These are phyloP conservation scores for Saposhnikovia divaricata DNA, from an alignment of 129 eudicot species.

Conservation along the genomic window DNA sequence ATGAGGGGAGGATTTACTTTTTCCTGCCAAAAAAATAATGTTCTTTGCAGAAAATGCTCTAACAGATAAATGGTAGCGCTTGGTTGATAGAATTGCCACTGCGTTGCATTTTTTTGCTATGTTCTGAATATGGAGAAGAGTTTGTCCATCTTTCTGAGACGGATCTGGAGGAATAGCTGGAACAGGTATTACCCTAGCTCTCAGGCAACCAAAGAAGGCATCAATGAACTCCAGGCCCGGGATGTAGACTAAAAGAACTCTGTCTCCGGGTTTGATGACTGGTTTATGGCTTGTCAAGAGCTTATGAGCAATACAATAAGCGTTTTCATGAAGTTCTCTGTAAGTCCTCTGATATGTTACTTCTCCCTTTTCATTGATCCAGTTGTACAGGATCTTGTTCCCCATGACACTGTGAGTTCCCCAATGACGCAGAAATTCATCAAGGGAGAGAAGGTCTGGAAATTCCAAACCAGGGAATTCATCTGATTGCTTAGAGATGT, in stretches of 20 bases:
- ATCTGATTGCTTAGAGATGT: constrained; percentile 24
- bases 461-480: constrained; percentile 32
- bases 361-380: constrained; percentile 42
- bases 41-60: constrained; percentile 33
- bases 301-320: constrained; percentile 27
- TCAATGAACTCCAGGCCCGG: constrained; percentile 45
- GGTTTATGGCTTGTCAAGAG: constrained; percentile 34
- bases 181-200: constrained; percentile 40
- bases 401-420: constrained; percentile 23
- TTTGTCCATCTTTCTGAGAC: constrained; percentile 34
- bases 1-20: constrained; percentile 20
- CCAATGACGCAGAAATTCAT: constrained; percentile 36
- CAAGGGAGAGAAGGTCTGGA: constrained; percentile 28
- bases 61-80: constrained; percentile 30
- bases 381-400: constrained; percentile 31
- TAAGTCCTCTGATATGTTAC: constrained; percentile 21
- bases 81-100: constrained; percentile 37
- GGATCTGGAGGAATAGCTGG: constrained; percentile 52
- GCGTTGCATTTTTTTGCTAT: constrained; percentile 36
- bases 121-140: constrained; percentile 38
- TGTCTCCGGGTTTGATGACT: constrained; percentile 31
- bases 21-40: constrained; percentile 22
- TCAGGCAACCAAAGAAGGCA: constrained; percentile 36
- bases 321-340: constrained; percentile 27
- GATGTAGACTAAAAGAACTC: constrained; percentile 35